phyloP scores from a whole-genome alignment of 2,329 filamentous ascomycete species.

The Trichoderma guizhouense region DNA sequence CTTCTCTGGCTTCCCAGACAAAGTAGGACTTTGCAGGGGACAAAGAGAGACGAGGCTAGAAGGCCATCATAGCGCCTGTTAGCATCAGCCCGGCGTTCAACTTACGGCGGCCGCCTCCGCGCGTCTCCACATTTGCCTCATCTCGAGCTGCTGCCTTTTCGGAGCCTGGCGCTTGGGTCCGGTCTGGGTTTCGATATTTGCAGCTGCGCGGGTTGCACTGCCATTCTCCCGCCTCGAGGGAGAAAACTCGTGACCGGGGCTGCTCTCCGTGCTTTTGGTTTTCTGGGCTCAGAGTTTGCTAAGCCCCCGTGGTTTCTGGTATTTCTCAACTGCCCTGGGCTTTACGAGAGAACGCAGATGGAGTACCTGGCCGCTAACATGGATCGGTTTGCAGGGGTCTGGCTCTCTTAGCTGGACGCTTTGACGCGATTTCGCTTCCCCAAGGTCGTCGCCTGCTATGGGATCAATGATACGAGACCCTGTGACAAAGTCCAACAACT shows the following conservation, averaged over 20 bases:
- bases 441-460: background rate
- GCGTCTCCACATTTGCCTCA: background rate
- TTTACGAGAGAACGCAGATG: background rate
- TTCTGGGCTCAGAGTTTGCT: background rate
- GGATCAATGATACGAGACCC: background rate
- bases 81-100: background rate
- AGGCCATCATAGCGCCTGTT: background rate
- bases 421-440: background rate
- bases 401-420: background rate
- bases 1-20: background rate
- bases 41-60: background rate
- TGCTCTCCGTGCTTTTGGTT: background rate
- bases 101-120: background rate
- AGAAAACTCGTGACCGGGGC: background rate
- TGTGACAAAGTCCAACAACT: background rate
- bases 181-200: background rate
- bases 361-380: conserved; percentile 2
- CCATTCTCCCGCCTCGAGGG: background rate
- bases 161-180: background rate
- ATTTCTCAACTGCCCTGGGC: background rate
- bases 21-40: background rate
- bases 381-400: background rate
- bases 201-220: background rate
- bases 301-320: background rate
- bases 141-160: background rate